Evolutionary conservation across 31 red algal species (phyloP).

Genomic region (Endocladia muricata): DNA sequence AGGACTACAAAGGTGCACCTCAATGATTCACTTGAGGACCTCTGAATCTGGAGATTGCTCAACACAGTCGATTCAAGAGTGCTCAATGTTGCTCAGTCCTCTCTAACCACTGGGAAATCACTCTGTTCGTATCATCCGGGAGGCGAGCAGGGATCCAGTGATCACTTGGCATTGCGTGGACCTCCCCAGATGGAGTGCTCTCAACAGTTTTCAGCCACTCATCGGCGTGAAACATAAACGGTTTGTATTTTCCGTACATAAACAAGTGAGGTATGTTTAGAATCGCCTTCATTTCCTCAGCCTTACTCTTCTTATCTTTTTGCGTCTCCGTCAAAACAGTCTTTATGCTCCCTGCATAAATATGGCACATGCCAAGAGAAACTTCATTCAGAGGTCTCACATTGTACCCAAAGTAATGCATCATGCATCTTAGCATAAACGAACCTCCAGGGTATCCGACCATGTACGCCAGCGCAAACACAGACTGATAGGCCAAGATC

Average conservation of each 20-base stretch:
- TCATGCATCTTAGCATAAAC: neutral
- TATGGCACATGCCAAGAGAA: conserved; percentile 5
- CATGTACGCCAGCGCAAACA: conserved; percentile 4
- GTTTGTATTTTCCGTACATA: conserved; percentile 32
- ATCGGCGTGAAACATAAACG: conserved; percentile 16
- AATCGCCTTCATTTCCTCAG: neutral
- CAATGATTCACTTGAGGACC: too few relatives aligned
- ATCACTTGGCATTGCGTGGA: neutral
- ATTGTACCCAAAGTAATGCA: neutral
- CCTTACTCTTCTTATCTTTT: neutral
- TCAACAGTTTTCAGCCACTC: conserved; percentile 22
- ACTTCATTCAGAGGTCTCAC: conserved; percentile 13
- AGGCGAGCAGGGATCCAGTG: conserved; percentile 19
- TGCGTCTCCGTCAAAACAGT: neutral
- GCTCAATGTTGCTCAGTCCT: neutral
- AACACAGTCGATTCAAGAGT: neutral
- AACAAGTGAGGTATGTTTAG: conserved; percentile 20
- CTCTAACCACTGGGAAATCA: conserved; percentile 11
- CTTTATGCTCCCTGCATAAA: neutral
- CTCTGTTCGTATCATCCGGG: neutral
- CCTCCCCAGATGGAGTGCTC: conserved; percentile 20
- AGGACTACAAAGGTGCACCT: too few relatives aligned
- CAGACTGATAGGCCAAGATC: conserved; percentile 27
- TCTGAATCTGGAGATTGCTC: neutral
- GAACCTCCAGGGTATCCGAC: conserved; percentile 24